These are phyloP conservation scores for Penicillium palitans DNA, from an alignment of 2,329 filamentous ascomycete species.

Conservation along the genomic window DNA sequence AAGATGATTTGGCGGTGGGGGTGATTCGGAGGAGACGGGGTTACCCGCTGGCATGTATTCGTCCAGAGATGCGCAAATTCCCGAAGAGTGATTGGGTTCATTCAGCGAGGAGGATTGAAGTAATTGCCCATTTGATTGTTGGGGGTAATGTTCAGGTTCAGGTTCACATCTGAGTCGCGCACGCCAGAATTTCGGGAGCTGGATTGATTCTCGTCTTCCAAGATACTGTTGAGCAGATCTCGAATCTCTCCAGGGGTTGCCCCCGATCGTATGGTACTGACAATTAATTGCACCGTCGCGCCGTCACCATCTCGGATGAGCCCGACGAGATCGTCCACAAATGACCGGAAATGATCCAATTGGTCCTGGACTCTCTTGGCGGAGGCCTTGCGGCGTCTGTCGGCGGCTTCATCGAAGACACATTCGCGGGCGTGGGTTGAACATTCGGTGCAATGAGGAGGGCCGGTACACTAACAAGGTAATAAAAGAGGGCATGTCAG, in stretches of 20 bases:
- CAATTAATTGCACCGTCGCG: conserved; percentile 23
- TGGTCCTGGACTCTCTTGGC: conserved; percentile 33
- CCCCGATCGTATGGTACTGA: conserved; percentile 31
- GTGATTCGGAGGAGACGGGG: neutral
- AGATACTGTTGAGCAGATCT: conserved; percentile 6
- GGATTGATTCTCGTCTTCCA: neutral
- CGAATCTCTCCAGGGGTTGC: conserved; percentile 20
- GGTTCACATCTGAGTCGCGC: neutral
- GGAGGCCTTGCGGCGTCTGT: conserved; percentile 40
- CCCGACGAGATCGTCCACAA: conserved; percentile 31
- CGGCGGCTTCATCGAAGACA: conserved; percentile 35
- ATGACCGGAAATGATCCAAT: conserved; percentile 27
- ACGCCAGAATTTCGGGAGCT: neutral
- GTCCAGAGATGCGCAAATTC: neutral
- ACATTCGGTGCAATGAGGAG: conserved; percentile 38
- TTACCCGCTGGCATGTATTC: neutral
- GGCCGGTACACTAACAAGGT: conserved; percentile 33
- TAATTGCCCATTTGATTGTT: conserved; percentile 3
- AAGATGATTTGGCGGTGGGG: neutral
- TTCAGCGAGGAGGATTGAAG: neutral
- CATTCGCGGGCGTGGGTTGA: conserved; percentile 35
- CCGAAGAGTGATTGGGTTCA: neutral
- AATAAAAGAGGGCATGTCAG: conserved; percentile 13
- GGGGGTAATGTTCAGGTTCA: neutral
- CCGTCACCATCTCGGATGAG: conserved; percentile 28